Conservation (phyloP, 1,139 yeast genomes). For the Blastobotrys malaysiensis region DNA sequence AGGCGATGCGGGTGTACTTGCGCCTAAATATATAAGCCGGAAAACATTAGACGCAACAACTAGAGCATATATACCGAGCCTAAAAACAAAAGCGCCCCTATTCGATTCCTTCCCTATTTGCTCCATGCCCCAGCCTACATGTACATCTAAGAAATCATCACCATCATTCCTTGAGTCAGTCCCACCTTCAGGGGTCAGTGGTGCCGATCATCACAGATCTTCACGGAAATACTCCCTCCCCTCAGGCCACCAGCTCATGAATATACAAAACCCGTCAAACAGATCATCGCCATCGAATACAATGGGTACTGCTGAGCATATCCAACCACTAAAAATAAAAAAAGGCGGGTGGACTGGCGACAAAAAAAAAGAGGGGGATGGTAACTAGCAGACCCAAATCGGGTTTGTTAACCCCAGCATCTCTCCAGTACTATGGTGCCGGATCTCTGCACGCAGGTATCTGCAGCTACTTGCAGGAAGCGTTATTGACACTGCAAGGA, state of each 20-base stretch:
- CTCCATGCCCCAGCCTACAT: no score
- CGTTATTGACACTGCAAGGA: background rate
- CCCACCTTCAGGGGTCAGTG: background rate
- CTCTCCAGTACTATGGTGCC: background rate
- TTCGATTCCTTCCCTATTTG: background rate
- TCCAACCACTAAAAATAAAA: no score
- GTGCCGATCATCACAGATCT: background rate
- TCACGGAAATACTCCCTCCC: background rate
- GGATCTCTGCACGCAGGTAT: slow-evolving; percentile 4
- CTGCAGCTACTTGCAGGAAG: background rate
- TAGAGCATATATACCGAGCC: background rate
- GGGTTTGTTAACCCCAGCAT: slow-evolving; percentile 9
- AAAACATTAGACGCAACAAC: background rate
- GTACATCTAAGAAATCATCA: background rate
- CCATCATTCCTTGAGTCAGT: background rate
- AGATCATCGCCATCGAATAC: no score
- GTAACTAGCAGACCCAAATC: slow-evolving; percentile 2
- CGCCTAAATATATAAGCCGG: no score
- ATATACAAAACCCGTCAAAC: no score
- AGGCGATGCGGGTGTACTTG: no score
- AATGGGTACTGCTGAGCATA: no score
- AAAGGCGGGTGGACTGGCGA: no score
- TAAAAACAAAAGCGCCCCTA: background rate
- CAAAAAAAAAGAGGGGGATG: background rate
- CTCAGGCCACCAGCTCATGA: background rate